Percentiles rank a stretch among this genome's conserved stretches.
Evolutionary conservation across 192 early-diverging fungal species (phyloP).

Genomic region (Coemansia sp.): DNA sequence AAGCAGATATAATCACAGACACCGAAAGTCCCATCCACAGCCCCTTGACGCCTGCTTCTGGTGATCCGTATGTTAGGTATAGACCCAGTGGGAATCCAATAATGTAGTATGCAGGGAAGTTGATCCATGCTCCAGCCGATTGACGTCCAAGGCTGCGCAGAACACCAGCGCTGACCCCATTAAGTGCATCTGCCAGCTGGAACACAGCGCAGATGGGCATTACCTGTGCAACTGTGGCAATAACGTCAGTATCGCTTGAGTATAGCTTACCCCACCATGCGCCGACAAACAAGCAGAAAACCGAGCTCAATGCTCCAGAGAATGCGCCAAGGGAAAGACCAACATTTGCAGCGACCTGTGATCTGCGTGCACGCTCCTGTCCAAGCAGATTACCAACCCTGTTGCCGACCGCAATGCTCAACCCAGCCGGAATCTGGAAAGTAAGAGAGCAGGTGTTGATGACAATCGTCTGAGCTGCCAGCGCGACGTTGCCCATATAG

Average conservation of each 20-base stretch:
- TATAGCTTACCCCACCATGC: slow-evolving; percentile 53
- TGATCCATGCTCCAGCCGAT: slow-evolving; percentile 39
- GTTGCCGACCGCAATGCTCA: slow-evolving; percentile 44
- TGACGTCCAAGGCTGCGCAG: slow-evolving; percentile 54
- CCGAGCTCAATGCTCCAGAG: slow-evolving; percentile 51
- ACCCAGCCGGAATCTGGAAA: slow-evolving; percentile 46
- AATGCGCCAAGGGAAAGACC: slow-evolving; percentile 12
- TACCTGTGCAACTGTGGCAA: slow-evolving; percentile 61
- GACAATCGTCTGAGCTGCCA: slow-evolving; percentile 52
- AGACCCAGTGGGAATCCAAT: slow-evolving; percentile 52
- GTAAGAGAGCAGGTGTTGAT: slow-evolving; percentile 43
- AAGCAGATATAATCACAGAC: neutral
- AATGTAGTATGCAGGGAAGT: slow-evolving; percentile 44
- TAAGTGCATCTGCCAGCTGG: slow-evolving; percentile 57
- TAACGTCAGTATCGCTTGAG: slow-evolving; percentile 64
- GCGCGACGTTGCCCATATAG: slow-evolving; percentile 43
- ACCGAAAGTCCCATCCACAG: slow-evolving; percentile 26
- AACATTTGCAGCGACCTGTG: slow-evolving; percentile 3
- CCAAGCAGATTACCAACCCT: slow-evolving; percentile 48
- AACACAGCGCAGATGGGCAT: slow-evolving; percentile 74
- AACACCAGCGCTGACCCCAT: slow-evolving; percentile 54
- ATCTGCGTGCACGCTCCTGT: slow-evolving; percentile 4
- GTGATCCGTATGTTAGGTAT: slow-evolving; percentile 35
- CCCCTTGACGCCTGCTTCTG: neutral
- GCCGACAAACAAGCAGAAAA: slow-evolving; percentile 33